These are phyloP conservation scores for Sanghuangporus baumii DNA, from an alignment of 1,284 basidiomycete genomes.

Conservation along the genomic window DNA sequence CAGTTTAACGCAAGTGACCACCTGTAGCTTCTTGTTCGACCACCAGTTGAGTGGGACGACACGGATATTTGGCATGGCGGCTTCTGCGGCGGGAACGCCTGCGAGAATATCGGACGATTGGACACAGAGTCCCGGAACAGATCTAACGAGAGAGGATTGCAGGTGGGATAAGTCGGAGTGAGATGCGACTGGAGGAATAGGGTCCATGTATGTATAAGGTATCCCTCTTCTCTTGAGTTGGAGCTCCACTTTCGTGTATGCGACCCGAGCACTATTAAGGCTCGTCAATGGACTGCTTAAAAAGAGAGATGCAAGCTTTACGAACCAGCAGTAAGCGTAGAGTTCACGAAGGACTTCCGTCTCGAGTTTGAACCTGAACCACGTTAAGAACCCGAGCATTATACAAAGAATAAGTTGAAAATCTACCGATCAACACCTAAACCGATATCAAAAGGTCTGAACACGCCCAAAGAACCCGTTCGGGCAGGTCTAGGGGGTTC, in stretches of 20 bases:
- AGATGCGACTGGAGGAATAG: conserved; percentile 37
- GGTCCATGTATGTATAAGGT: conserved; percentile 70
- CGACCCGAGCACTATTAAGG: conserved; percentile 72
- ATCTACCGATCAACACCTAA: conserved; percentile 10
- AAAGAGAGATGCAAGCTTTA: conserved; percentile 3
- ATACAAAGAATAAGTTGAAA: not conserved
- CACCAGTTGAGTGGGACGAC: conserved; percentile 90
- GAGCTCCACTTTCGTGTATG: conserved; percentile 81
- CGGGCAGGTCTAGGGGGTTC: not conserved
- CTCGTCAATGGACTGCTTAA: not conserved
- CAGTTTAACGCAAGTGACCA: conserved; percentile 81
- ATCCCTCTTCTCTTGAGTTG: conserved; percentile 82
- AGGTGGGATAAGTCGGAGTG: conserved; percentile 45
- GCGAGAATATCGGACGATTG: conserved; percentile 76
- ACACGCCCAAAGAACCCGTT: not conserved
- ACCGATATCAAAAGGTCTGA: not conserved
- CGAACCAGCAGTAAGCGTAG: conserved; percentile 77
- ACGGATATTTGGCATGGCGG: conserved; percentile 85
- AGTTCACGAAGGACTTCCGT: conserved; percentile 65
- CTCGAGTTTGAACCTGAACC: conserved; percentile 57
- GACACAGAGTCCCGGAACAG: conserved; percentile 79
- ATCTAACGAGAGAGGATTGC: conserved; percentile 64
- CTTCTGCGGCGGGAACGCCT: conserved; percentile 78
- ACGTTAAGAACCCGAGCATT: not conserved
- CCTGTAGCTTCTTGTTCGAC: conserved; percentile 66